Conservation (phyloP, 2,329 filamentous ascomycete genomes). For the Davidsoniella virescens region DNA sequence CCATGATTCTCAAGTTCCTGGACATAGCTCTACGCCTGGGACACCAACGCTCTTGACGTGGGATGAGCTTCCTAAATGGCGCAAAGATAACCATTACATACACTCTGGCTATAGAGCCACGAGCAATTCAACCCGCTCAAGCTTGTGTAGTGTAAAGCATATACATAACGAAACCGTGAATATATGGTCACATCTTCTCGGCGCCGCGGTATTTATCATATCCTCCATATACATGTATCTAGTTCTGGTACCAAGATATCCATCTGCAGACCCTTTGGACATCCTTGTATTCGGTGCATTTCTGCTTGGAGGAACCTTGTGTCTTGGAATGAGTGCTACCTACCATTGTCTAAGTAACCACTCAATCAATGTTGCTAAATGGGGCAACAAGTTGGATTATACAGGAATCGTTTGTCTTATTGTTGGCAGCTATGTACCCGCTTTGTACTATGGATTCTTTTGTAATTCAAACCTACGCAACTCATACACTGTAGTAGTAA, state of each 20-base stretch:
- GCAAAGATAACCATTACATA: slow-evolving; percentile 43
- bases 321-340: slow-evolving; percentile 66
- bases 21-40: neutral
- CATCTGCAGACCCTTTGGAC: slow-evolving; percentile 43
- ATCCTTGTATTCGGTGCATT: slow-evolving; percentile 63
- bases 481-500: slow-evolving; percentile 60
- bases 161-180: slow-evolving; percentile 48
- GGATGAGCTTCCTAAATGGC: slow-evolving; percentile 43
- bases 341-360: slow-evolving; percentile 82
- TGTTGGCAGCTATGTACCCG: slow-evolving; percentile 78
- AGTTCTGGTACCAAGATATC: slow-evolving; percentile 48
- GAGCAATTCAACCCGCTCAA: slow-evolving; percentile 30
- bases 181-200: slow-evolving; percentile 49
- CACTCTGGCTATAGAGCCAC: slow-evolving; percentile 35
- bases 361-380: slow-evolving; percentile 56
- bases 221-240: slow-evolving; percentile 37
- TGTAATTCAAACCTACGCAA: slow-evolving; percentile 49
- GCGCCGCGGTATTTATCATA: slow-evolving; percentile 41
- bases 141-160: slow-evolving; percentile 32
- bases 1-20: too few relatives aligned
- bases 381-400: slow-evolving; percentile 90
- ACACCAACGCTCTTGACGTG: slow-evolving; percentile 28
- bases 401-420: slow-evolving; percentile 85
- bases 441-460: slow-evolving; percentile 74
- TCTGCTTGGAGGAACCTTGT: slow-evolving; percentile 56